Evolutionary conservation across 257 asterid species (phyloP).

Genomic region (Solanum chiquidenum): DNA sequence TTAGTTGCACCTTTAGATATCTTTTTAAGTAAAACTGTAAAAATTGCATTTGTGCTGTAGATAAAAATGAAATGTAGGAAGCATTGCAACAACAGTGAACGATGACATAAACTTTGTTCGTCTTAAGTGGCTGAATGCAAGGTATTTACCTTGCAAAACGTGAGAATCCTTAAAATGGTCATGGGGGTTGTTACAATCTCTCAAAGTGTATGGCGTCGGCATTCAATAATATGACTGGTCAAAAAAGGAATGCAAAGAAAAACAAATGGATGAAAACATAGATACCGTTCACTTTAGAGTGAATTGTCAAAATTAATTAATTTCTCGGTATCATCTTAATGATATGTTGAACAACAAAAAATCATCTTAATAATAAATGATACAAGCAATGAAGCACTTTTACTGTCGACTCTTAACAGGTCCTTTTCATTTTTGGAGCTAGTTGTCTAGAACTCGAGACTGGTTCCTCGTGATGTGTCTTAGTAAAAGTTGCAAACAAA

Average conservation of each 20-base stretch:
- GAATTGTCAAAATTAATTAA: neutral
- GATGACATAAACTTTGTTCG: neutral
- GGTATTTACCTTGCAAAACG: neutral
- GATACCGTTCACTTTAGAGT: neutral
- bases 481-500: neutral
- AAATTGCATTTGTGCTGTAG: neutral
- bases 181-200: neutral
- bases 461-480: neutral
- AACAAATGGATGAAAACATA: neutral
- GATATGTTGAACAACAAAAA: neutral
- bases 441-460: neutral
- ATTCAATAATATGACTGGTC: neutral
- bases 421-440: neutral
- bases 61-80: neutral
- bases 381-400: neutral
- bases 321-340: neutral
- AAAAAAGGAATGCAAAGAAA: neutral
- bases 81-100: neutral
- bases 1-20: neutral
- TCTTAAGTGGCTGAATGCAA: neutral
- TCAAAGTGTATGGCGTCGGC: neutral
- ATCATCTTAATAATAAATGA: neutral
- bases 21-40: neutral
- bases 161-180: neutral
- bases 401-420: neutral